Percentiles rank a stretch among this genome's conserved stretches.
Conservation (phyloP, 805 yeast species). For the Candida maris region DNA sequence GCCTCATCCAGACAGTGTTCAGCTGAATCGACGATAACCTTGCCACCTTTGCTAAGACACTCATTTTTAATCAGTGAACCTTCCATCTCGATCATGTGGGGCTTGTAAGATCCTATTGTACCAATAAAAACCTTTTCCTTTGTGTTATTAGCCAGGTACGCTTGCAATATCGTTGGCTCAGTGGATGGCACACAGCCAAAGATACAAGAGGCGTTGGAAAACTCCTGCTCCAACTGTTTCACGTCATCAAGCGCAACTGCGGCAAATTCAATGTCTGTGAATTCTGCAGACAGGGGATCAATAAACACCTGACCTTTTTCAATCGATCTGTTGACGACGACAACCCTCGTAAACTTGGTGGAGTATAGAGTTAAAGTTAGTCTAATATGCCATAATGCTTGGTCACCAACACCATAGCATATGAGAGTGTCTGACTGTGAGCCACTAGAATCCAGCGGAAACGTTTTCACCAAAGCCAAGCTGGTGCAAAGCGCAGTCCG, state of each 20-base stretch:
- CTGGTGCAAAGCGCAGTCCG: conserved; percentile 61
- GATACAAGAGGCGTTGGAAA: conserved; percentile 42
- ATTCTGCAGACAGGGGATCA: conserved; percentile 30
- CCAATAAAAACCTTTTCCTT: conserved; percentile 41
- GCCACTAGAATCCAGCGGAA: conserved; percentile 21
- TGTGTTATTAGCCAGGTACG: conserved; percentile 26
- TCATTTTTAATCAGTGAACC: conserved; percentile 34
- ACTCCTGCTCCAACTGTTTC: conserved; percentile 21
- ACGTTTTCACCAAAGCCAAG: conserved; percentile 40
- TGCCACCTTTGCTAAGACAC: conserved; percentile 34
- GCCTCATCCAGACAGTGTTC: conserved; percentile 57
- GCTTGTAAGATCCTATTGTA: conserved; percentile 65
- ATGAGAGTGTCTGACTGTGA: conserved; percentile 27
- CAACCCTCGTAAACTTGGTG: conserved; percentile 35
- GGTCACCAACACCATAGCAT: conserved; percentile 61
- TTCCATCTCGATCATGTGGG: conserved; percentile 63
- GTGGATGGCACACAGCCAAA: conserved; percentile 63
- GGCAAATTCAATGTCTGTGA: conserved; percentile 25
- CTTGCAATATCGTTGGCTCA: conserved; percentile 38
- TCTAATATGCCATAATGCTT: conserved; percentile 61
- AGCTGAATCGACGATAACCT: conserved; percentile 57
- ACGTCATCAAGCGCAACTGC: conserved; percentile 18
- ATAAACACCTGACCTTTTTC: conserved; percentile 36
- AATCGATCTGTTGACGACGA: conserved; percentile 43
- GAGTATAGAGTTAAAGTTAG: conserved; percentile 41